Percentiles rank a stretch among this genome's conserved stretches.
These are phyloP conservation scores for Macroventuria anomochaeta DNA, from an alignment of 2,329 filamentous ascomycete genomes.

Conservation along the genomic window DNA sequence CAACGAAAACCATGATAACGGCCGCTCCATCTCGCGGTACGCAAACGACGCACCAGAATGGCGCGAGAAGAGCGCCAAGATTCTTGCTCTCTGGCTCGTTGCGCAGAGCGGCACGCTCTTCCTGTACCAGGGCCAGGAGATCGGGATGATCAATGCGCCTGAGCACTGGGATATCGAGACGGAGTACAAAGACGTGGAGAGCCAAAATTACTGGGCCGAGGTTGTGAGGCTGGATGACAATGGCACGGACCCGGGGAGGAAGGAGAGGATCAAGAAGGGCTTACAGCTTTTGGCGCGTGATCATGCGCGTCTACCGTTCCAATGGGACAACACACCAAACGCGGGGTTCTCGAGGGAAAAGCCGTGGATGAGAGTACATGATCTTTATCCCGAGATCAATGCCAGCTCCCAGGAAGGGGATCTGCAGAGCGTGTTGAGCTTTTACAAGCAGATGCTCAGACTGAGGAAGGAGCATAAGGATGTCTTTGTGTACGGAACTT, in stretches of 20 bases:
- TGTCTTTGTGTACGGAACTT: constrained; percentile 72
- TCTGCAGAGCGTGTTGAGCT: constrained; percentile 62
- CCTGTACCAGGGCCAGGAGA: constrained; percentile 67
- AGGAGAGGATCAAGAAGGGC: constrained; percentile 51
- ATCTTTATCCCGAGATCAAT: constrained; percentile 66
- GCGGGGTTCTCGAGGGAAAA: constrained; percentile 68
- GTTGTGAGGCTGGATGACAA: constrained; percentile 26
- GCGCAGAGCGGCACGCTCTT: constrained; percentile 62
- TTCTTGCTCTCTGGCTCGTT: constrained; percentile 59
- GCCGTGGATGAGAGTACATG: constrained; percentile 76
- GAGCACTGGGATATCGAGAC: constrained; percentile 54
- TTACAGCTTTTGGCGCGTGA: constrained; percentile 68
- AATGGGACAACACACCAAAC: constrained; percentile 68
- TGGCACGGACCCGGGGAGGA: constrained; percentile 42
- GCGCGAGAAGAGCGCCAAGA: constrained; percentile 58
- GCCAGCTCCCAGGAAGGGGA: constrained; percentile 61
- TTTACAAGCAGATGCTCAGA: constrained; percentile 66
- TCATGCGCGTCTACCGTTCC: constrained; percentile 74
- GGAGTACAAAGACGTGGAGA: constrained; percentile 71
- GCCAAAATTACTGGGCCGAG: constrained; percentile 52
- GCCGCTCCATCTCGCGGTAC: constrained; percentile 62
- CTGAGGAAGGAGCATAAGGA: constrained; percentile 67
- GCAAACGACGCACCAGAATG: constrained; percentile 55
- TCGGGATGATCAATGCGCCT: constrained; percentile 65
- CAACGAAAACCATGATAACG: constrained; percentile 69